These are phyloP conservation scores for Platanus orientalis DNA, from an alignment of 164 flowering plant genomes.

Conservation along the genomic window DNA sequence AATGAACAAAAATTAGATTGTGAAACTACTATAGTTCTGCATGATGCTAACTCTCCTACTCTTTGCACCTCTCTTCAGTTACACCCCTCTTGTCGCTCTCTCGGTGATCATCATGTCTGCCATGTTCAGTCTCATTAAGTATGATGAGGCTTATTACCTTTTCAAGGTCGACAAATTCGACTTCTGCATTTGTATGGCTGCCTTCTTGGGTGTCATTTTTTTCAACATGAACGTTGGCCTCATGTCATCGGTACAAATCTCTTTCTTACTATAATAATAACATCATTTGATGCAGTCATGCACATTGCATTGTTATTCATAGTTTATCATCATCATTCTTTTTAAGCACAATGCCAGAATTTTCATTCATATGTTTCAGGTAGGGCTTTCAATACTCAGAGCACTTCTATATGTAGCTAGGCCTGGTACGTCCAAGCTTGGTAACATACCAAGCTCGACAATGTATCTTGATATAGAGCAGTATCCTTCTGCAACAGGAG, in stretches of 20 bases:
- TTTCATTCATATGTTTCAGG: constrained; percentile 27
- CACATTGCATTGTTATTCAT: no score
- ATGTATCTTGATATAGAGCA: constrained; percentile 61
- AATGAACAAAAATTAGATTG: no score
- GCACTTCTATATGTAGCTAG: constrained; percentile 49
- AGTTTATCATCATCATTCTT: no score
- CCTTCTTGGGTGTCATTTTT: constrained; percentile 69
- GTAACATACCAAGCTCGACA: constrained; percentile 43
- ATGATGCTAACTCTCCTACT: constrained; percentile 69
- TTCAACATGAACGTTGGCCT: constrained; percentile 77
- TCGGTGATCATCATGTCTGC: constrained; percentile 85
- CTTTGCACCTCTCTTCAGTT: constrained; percentile 69
- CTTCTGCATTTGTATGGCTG: constrained; percentile 68
- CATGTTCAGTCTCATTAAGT: constrained; percentile 80
- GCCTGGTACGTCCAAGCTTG: constrained; percentile 64
- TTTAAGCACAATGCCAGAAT: no score
- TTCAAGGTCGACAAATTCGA: constrained; percentile 80
- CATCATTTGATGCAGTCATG: no score
- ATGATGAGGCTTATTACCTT: constrained; percentile 45
- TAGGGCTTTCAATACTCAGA: constrained; percentile 54
- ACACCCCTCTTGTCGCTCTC: constrained; percentile 87
- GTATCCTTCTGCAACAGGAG: constrained; percentile 39
- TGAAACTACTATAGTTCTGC: no score
- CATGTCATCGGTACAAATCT: constrained; percentile 49
- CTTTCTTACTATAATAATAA: no score